phyloP scores from a whole-genome alignment of 2,329 filamentous ascomycete species.

The Penicillium fuscoglaucum region DNA sequence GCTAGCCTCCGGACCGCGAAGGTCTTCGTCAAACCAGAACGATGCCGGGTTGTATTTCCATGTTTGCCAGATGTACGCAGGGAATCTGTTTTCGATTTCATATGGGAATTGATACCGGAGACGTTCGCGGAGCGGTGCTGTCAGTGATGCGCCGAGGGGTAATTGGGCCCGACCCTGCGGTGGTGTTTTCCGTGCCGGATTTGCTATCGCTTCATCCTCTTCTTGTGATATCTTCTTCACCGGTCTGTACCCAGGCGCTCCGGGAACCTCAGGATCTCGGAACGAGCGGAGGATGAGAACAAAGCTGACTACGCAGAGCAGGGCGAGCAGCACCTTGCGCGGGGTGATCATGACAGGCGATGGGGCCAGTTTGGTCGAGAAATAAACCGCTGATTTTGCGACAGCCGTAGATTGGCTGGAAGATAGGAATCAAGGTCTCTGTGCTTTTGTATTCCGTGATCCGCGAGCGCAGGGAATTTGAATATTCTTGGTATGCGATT shows the following conservation, averaged over 20 bases:
- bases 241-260: conserved; percentile 26
- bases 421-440: background rate
- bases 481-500: background rate
- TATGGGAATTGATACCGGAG: conserved; percentile 93
- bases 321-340: conserved; percentile 70
- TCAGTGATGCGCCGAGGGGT: conserved; percentile 67
- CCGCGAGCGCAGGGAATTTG: conserved; percentile 8
- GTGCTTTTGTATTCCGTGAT: conserved; percentile 13
- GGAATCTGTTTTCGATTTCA: conserved; percentile 83
- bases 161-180: conserved; percentile 25
- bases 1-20: conserved; percentile 80
- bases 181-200: conserved; percentile 13
- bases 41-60: conserved; percentile 87
- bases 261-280: conserved; percentile 46
- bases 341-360: conserved; percentile 69
- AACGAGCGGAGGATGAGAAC: conserved; percentile 68
- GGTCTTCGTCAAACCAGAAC: conserved; percentile 68
- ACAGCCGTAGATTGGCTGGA: conserved; percentile 1
- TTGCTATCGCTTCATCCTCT: conserved; percentile 19
- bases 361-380: conserved; percentile 3
- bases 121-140: conserved; percentile 73
- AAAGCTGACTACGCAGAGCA: conserved; percentile 66
- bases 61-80: conserved; percentile 98
- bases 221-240: conserved; percentile 27
- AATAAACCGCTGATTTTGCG: conserved; percentile 9